Conservation (phyloP, 176 grass and related monocot species). For the Phragmites australis region DNA sequence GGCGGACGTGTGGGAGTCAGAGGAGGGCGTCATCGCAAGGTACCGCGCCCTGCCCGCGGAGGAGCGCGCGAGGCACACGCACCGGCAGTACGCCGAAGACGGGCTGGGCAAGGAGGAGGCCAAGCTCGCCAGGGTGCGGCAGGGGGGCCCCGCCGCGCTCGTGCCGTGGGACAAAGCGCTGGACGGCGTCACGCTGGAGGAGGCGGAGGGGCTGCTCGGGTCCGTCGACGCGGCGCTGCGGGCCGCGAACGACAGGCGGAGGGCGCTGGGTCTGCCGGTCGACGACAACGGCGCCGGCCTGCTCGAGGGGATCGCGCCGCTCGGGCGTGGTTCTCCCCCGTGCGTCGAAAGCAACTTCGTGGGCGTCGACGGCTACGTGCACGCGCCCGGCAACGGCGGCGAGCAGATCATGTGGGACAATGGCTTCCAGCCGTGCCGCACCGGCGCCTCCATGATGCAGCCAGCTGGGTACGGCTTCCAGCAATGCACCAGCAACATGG, state of each 20-base stretch:
- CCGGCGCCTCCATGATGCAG: background rate
- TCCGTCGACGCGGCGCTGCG: conserved; percentile 1
- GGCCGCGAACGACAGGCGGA: background rate
- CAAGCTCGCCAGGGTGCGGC: conserved; percentile 28
- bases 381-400: background rate
- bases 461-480: background rate
- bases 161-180: conserved; percentile 25
- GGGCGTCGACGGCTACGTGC: background rate
- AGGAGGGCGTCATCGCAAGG: conserved; percentile 27
- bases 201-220: background rate
- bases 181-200: background rate
- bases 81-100: background rate
- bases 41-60: conserved; percentile 28
- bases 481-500: background rate
- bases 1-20: conserved; percentile 27
- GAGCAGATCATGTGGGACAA: background rate
- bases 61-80: conserved; percentile 25
- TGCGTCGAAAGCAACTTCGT: background rate
- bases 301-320: background rate
- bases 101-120: conserved; percentile 33
- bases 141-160: conserved; percentile 18
- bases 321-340: background rate
- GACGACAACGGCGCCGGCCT: background rate
- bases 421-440: background rate
- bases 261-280: background rate